Evolutionary conservation across 129 eudicot genomes (phyloP).

Genomic region (Lonicera japonica): DNA sequence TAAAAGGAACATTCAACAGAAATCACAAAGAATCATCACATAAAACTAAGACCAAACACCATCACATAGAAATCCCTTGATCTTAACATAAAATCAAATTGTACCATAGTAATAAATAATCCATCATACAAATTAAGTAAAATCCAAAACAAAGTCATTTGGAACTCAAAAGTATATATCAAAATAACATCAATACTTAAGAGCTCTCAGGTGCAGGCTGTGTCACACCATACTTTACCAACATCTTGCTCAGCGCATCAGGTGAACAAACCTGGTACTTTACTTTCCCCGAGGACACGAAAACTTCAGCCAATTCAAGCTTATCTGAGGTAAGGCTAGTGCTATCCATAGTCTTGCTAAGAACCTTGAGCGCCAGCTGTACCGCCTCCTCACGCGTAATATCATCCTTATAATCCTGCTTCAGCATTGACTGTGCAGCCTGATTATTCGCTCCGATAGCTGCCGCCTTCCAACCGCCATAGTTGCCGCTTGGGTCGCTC

Average conservation of each 20-base stretch:
- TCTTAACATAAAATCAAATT: slow-evolving; percentile 1
- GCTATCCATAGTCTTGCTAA: slow-evolving; percentile 86
- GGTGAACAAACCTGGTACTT: slow-evolving; percentile 71
- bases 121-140: slow-evolving; percentile 5
- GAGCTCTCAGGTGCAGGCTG: slow-evolving; percentile 62
- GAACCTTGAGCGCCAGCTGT: slow-evolving; percentile 71
- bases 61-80: not conserved
- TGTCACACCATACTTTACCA: slow-evolving; percentile 57
- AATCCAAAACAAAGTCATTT: not conserved
- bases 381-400: slow-evolving; percentile 74
- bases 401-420: slow-evolving; percentile 84
- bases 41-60: not conserved
- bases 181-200: not conserved
- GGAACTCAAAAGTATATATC: not conserved
- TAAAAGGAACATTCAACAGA: not conserved
- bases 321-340: slow-evolving; percentile 81
- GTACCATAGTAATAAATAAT: not conserved
- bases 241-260: slow-evolving; percentile 45
- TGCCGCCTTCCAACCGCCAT: slow-evolving; percentile 89
- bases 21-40: not conserved
- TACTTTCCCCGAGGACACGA: slow-evolving; percentile 58
- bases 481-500: slow-evolving; percentile 95
- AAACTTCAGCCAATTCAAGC: slow-evolving; percentile 78
- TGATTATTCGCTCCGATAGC: slow-evolving; percentile 81
- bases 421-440: slow-evolving; percentile 83